phyloP scores from a whole-genome alignment of 2,329 filamentous ascomycete genomes.

The Cadophora gregata region DNA sequence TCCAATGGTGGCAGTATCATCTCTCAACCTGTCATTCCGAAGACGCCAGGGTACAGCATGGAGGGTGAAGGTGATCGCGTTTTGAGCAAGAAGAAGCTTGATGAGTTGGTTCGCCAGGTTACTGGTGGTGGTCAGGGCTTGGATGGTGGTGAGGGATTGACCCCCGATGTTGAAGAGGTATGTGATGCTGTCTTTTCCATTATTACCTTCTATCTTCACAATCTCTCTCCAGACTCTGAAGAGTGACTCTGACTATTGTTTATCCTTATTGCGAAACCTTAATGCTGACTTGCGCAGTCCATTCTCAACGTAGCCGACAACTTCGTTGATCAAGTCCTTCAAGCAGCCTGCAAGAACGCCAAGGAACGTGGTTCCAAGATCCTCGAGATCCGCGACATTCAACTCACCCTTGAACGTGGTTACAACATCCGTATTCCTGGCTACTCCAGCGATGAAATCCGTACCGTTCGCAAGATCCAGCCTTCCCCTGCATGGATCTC shows the following conservation, averaged over 20 bases:
- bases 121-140: conserved; percentile 78
- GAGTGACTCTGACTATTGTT: no score
- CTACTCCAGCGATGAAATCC: conserved; percentile 91
- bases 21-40: conserved; percentile 83
- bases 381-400: conserved; percentile 86
- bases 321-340: conserved; percentile 91
- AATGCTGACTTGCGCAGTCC: conserved; percentile 58
- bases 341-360: conserved; percentile 85
- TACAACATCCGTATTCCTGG: conserved; percentile 94
- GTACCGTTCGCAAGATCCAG: conserved; percentile 92
- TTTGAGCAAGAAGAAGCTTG: conserved; percentile 96
- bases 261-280: background rate
- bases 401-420: conserved; percentile 81
- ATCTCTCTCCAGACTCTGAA: background rate
- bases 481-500: conserved; percentile 88
- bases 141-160: conserved; percentile 78
- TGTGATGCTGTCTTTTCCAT: conserved; percentile 40
- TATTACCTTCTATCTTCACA: conserved; percentile 1
- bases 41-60: conserved; percentile 82
- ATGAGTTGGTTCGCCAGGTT: conserved; percentile 93
- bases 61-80: conserved; percentile 93
- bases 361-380: conserved; percentile 91
- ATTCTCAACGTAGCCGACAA: conserved; percentile 90
- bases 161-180: conserved; percentile 96
- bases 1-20: conserved; percentile 79